phyloP scores from a whole-genome alignment of 2,329 filamentous ascomycete species.

The Neofusicoccum kwambonambiense region DNA sequence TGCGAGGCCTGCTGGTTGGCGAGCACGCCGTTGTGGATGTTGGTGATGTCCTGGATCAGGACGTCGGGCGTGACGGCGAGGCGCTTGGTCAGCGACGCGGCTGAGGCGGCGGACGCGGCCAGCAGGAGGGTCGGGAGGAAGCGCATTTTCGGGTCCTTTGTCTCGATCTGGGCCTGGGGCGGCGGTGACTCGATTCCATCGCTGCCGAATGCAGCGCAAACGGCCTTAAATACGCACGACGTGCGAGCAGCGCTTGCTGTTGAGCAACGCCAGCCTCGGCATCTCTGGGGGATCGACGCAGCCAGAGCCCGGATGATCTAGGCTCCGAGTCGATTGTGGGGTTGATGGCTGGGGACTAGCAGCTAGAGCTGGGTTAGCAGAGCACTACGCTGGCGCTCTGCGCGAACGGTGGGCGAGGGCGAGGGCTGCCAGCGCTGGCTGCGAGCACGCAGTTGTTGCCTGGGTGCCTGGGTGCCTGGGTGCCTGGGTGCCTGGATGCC shows the following conservation, averaged over 20 bases:
- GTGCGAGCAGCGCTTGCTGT: neutral
- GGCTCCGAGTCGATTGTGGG: neutral
- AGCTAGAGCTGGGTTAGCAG: neutral
- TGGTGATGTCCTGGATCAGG: conserved; percentile 23
- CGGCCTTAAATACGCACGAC: neutral
- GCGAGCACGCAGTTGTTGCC: neutral
- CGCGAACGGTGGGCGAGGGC: neutral
- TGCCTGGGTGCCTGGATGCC: too few species aligned
- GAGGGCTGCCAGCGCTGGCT: too few species aligned
- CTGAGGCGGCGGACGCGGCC: neutral
- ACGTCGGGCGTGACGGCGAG: conserved; percentile 20
- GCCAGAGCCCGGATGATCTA: neutral
- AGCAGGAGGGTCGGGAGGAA: neutral
- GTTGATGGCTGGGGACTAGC: neutral
- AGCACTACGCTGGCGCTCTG: neutral
- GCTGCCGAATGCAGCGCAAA: too few species aligned
- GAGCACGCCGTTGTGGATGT: conserved; percentile 23
- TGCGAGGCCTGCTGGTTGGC: conserved; percentile 20
- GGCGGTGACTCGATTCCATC: too few species aligned
- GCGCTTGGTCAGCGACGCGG: neutral
- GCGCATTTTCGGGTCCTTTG: neutral
- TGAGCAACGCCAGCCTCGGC: neutral
- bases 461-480: too few species aligned
- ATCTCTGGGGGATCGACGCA: neutral
- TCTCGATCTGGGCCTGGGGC: too few species aligned